phyloP scores from a whole-genome alignment of 179 eudicot species.

The Camellia oleifera region DNA sequence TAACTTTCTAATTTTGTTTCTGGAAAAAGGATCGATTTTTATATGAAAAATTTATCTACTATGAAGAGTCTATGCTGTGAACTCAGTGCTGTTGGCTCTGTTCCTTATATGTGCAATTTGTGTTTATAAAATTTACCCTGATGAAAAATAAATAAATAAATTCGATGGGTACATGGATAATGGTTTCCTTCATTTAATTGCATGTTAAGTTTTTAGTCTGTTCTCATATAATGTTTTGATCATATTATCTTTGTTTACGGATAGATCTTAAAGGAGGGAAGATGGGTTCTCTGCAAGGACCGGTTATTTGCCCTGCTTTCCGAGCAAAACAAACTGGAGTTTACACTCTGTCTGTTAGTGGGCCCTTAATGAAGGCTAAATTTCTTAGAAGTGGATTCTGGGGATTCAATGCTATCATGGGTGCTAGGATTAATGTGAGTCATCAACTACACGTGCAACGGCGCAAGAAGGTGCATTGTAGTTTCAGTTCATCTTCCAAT shows the following conservation, averaged over 20 bases:
- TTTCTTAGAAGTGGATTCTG: conserved; percentile 49
- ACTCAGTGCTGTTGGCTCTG: background rate
- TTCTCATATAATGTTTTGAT: background rate
- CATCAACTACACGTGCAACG: conserved; percentile 25
- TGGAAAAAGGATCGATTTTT: background rate
- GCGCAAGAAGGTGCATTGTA: conserved; percentile 46
- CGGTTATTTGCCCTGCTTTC: conserved; percentile 63
- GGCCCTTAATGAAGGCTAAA: conserved; percentile 36
- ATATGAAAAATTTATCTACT: background rate
- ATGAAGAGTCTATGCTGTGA: background rate
- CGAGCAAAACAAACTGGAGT: conserved; percentile 53
- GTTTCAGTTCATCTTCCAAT: conserved; percentile 88
- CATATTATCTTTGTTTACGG: background rate
- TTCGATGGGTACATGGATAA: background rate
- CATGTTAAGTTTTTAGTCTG: background rate
- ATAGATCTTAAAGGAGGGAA: conserved; percentile 18
- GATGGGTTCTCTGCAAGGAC: conserved; percentile 81
- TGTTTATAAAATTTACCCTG: background rate
- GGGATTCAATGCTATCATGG: conserved; percentile 44
- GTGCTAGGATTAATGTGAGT: conserved; percentile 28
- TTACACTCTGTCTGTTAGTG: conserved; percentile 34
- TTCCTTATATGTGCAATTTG: background rate
- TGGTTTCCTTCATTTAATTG: background rate
- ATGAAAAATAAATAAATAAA: background rate
- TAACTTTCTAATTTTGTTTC: background rate